These are phyloP conservation scores for Rhizoclosmatium globosum DNA, from an alignment of 192 early-diverging fungal species.

Conservation along the genomic window DNA sequence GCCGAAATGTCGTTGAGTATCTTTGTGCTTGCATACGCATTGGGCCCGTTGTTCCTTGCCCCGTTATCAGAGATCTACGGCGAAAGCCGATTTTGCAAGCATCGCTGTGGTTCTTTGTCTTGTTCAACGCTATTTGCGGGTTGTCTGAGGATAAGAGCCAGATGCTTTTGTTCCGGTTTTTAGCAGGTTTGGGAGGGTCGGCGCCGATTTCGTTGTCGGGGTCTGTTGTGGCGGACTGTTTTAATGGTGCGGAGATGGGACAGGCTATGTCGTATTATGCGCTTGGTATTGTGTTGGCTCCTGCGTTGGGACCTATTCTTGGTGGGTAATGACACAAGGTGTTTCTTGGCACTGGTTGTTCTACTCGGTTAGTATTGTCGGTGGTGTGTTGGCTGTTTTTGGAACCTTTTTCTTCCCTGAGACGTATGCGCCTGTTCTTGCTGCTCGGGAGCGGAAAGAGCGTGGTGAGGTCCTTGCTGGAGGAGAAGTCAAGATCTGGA, in stretches of 20 bases:
- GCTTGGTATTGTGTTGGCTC: conserved; percentile 58
- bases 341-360: conserved; percentile 67
- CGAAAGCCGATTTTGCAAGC: conserved; percentile 53
- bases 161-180: conserved; percentile 54
- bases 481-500: not conserved
- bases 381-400: conserved; percentile 55
- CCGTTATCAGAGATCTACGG: conserved; percentile 58
- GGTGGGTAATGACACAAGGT: conserved; percentile 61
- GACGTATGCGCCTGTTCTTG: conserved; percentile 44
- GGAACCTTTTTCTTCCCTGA: conserved; percentile 67
- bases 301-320: conserved; percentile 60
- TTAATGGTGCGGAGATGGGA: conserved; percentile 58
- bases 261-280: conserved; percentile 63
- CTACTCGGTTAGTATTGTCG: conserved; percentile 64
- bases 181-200: conserved; percentile 57
- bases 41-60: conserved; percentile 63
- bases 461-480: too few species aligned
- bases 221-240: conserved; percentile 62
- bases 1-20: conserved; percentile 56
- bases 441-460: not conserved
- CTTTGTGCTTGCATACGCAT: conserved; percentile 56
- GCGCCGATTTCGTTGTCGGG: conserved; percentile 44
- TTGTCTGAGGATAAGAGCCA: conserved; percentile 45
- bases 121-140: conserved; percentile 57
- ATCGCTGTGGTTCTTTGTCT: conserved; percentile 52